Evolutionary conservation across 2,329 filamentous ascomycete genomes (phyloP).

Genomic region (Gliomastix tumulicola): DNA sequence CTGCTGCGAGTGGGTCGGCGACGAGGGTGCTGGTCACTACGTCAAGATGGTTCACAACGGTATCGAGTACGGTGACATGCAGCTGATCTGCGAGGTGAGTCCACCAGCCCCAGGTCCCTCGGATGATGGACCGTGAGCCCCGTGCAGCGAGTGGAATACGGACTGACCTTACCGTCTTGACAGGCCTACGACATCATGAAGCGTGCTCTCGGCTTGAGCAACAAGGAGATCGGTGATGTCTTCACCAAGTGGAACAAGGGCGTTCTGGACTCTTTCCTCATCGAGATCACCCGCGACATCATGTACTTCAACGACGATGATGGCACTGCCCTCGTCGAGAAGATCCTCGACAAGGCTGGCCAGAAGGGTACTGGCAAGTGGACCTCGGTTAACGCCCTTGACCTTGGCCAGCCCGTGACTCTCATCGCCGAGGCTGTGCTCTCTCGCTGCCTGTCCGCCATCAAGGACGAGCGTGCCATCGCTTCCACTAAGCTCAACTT

Average conservation of each 20-base stretch:
- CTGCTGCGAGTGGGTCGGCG: constrained; percentile 99
- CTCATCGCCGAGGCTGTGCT: constrained; percentile 97
- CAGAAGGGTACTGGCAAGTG: constrained; percentile 99
- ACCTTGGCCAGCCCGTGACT: constrained; percentile 97
- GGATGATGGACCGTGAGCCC: no score
- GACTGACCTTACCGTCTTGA: constrained; percentile 11
- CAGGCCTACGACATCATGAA: constrained; percentile 99
- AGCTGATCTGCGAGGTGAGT: constrained; percentile 94
- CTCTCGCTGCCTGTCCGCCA: constrained; percentile 83
- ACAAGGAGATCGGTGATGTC: constrained; percentile 94
- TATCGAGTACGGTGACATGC: constrained; percentile 99
- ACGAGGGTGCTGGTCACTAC: constrained; percentile 99
- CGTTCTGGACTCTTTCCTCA: constrained; percentile 97
- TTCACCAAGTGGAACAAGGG: constrained; percentile 97
- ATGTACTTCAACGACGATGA: constrained; percentile 98
- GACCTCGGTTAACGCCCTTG: constrained; percentile 98
- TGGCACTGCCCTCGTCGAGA: constrained; percentile 85
- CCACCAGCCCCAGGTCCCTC: background rate
- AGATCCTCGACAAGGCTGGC: constrained; percentile 96
- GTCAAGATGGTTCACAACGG: constrained; percentile 99
- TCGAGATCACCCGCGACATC: constrained; percentile 98
- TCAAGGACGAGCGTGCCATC: constrained; percentile 87
- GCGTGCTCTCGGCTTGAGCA: constrained; percentile 80
- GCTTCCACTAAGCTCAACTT: constrained; percentile 72
- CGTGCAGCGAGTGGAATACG: background rate